Base-by-base conservation (phyloP, 129 eudicot genomes). In the Erigeron canadensis region DNA sequence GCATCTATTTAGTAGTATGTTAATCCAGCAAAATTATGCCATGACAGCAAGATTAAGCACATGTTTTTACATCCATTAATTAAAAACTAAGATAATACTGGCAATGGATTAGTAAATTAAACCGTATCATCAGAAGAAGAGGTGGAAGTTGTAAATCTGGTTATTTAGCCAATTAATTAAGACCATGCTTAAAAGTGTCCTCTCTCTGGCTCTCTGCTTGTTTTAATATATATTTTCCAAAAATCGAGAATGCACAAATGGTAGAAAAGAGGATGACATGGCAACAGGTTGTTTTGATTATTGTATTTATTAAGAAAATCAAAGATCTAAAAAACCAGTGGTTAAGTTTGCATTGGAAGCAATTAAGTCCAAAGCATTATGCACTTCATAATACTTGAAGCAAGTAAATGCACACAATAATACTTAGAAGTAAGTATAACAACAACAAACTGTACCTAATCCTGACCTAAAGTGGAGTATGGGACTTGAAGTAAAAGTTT, bases 201-300 rank as follows among this genome's bases (percentile, higher is more conserved):
- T 2, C 2, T 1, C 34, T 3, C 34, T 16, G 58, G 58, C 23
- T 7, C 66, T 39, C 65, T 54, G 79, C 65, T 77, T 48, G 48
- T 64, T 50, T 54, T 72, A 63, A 69, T 48, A 63, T 21, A 50
- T 37, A 6, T 9, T 15, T 51, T 28, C 34, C 59, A 39, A 2
- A 22, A 23, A 59, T 77, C 58, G 55, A 78, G 67, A 71, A 56
- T 57, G 59, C 73, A 75, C 58, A 65, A 65, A 17, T 67, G 73
- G 75, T 57, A 56, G 51, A 63, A 51, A 65, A 15, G 43, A 63
- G 39, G 72, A 78, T 72, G 77, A 71, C 77, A 72, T 71, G 77
- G 61, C 19, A 54, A 44, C 82, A 78, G 37, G 72, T 78, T 78
- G 45, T 64, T 71, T 78, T 78, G 18, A 71, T 53, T 71, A 71